A percentile compares a stretch with the other conserved stretches of the same genome.
Evolutionary conservation across 495 filamentous ascomycete species (phyloP).

Genomic region (Cercophora scortea): DNA sequence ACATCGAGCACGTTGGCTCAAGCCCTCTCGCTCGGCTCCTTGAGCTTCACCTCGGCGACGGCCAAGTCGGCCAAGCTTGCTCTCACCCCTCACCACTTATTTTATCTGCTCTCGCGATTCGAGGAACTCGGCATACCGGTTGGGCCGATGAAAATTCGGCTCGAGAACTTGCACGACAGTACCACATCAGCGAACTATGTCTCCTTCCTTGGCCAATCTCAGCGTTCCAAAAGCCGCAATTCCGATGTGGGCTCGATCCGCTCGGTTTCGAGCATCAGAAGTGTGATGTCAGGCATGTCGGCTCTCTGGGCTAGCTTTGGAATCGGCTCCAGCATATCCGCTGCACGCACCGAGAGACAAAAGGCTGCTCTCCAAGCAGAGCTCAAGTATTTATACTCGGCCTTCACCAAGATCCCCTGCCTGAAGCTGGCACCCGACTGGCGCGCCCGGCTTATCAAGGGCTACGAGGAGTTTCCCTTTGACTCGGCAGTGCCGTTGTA

Average conservation of each 20-base stretch:
- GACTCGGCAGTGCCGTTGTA: slow-evolving; percentile 94
- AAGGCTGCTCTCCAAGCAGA: slow-evolving; percentile 78
- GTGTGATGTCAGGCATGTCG: slow-evolving; percentile 94
- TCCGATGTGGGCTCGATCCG: slow-evolving; percentile 85
- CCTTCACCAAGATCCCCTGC: slow-evolving; percentile 96
- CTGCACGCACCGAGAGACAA: slow-evolving; percentile 75
- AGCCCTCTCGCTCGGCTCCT: slow-evolving; percentile 74
- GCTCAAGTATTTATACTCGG: slow-evolving; percentile 91
- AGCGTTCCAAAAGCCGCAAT: slow-evolving; percentile 63
- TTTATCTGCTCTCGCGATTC: slow-evolving; percentile 89
- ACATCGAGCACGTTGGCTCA: slow-evolving; percentile 70
- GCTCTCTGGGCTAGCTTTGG: slow-evolving; percentile 85
- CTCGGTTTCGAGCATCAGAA: slow-evolving; percentile 93
- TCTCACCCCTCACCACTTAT: slow-evolving; percentile 94
- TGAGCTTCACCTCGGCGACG: slow-evolving; percentile 75
- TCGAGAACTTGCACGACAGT: slow-evolving; percentile 90
- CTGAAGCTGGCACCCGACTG: slow-evolving; percentile 82
- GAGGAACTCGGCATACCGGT: slow-evolving; percentile 85
- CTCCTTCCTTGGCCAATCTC: slow-evolving; percentile 80
- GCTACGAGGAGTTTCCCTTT: slow-evolving; percentile 97
- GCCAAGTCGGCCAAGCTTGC: slow-evolving; percentile 86
- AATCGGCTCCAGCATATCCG: slow-evolving; percentile 62
- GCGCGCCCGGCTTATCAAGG: slow-evolving; percentile 76
- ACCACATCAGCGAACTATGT: slow-evolving; percentile 86
- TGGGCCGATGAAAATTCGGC: slow-evolving; percentile 88